Evolutionary conservation across 345 rosid species (phyloP).

Genomic region (Erodium maritimum): DNA sequence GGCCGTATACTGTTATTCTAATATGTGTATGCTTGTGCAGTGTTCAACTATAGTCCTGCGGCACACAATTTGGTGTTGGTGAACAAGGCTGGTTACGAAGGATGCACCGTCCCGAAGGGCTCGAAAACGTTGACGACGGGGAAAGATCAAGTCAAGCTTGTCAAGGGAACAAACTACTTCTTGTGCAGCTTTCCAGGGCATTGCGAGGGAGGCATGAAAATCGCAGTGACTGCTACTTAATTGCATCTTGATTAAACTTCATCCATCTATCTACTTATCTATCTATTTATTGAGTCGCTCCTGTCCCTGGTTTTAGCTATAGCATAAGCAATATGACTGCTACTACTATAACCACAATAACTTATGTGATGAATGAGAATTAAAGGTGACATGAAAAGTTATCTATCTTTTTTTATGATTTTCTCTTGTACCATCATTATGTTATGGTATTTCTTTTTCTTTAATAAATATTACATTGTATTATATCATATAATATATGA

Average conservation of each 20-base stretch:
- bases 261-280: neutral
- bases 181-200: conserved; percentile 37
- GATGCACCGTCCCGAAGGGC: conserved; percentile 25
- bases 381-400: too few relatives aligned
- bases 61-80: conserved; percentile 38
- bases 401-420: too few relatives aligned
- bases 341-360: too few relatives aligned
- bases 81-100: conserved; percentile 20
- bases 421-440: too few relatives aligned
- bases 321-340: too few relatives aligned
- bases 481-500: too few relatives aligned
- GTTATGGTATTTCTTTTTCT: too few relatives aligned
- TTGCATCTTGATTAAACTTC: neutral
- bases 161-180: conserved; percentile 38
- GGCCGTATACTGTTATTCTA: neutral
- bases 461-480: too few relatives aligned
- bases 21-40: conserved; percentile 12
- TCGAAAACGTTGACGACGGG: conserved; percentile 30
- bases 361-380: too few relatives aligned
- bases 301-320: neutral
- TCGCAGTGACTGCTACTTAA: conserved; percentile 30
- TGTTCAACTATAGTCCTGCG: conserved; percentile 30
- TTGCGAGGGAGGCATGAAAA: conserved; percentile 40
- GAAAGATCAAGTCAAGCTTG: conserved; percentile 28
- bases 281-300: too few relatives aligned